Base-by-base conservation (phyloP, 768 basidiomycete genomes). In the Rhizopogon salebrosus region DNA sequence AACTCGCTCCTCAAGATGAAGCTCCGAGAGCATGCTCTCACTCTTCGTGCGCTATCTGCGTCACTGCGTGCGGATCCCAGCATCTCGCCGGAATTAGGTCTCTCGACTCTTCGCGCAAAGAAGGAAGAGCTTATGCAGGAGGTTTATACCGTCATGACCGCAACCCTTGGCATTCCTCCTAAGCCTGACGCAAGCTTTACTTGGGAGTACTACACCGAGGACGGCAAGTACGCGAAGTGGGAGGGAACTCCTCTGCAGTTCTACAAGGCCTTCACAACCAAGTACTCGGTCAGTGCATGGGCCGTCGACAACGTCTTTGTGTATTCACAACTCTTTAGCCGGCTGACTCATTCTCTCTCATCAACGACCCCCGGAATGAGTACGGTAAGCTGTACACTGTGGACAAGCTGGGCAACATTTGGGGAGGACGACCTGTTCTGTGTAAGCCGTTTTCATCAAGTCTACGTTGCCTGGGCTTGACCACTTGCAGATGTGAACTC, bases 311-410 rank as follows among this genome's bases (percentile, higher is more conserved):
- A 41, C 16, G 31, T 22, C 41, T 38, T 50, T 52, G 26, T 57
- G 22, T 11, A 11, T 29, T 57, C 27, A 53, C 51, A 42, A 13
- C 11, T 7, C 8, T 48, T 18, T 50, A 89, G 81, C 83, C 85
- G 2, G 64, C 75, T 3, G 89, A 93, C 23, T 85, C 79, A 2
- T 95, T 98, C 77, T 95, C 93, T 35, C 79, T 98, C 11, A 92
- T 98, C 68, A 87, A 98, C 62, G 95, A 98, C 65, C 95, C 95
- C 9, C 81, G 95, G 23, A 95, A 98, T 64, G 73, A 74, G 18
- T 92, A 87, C 67, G 78, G 77, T 46, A 87, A 84, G 68, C 76
- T 95, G 14, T 95, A 95, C 72, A 92, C 92, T 1, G 93, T 98
- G 16, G 85, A 95, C 61, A 87, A 90, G 62, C 83, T 98, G 34